Percentiles rank a stretch among this genome's conserved stretches.
Conservation (phyloP, 2,329 filamentous ascomycete genomes). For the Aspergillus udagawae region DNA sequence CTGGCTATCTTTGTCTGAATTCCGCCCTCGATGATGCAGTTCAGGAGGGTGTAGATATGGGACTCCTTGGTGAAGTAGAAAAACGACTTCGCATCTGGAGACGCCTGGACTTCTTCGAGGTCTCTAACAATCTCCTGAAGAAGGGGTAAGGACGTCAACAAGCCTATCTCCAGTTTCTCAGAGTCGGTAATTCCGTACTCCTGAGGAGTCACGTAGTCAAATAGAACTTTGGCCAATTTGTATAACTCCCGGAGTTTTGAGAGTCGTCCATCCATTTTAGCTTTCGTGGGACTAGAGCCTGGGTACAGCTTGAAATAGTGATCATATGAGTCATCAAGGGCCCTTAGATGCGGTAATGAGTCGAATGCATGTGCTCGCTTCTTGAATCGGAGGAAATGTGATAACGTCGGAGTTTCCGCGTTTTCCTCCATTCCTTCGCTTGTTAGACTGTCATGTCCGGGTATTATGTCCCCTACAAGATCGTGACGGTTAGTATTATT, state of each 20-base stretch:
- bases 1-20: slow-evolving; percentile 96
- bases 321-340: slow-evolving; percentile 54
- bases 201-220: slow-evolving; percentile 97
- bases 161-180: slow-evolving; percentile 97
- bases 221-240: slow-evolving; percentile 86
- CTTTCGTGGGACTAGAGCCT: slow-evolving; percentile 68
- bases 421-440: slow-evolving; percentile 28
- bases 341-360: slow-evolving; percentile 39
- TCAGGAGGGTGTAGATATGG: slow-evolving; percentile 95
- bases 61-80: slow-evolving; percentile 99
- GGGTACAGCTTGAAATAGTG: slow-evolving; percentile 89
- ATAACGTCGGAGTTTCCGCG: slow-evolving; percentile 30
- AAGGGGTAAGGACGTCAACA: slow-evolving; percentile 86
- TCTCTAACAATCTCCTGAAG: slow-evolving; percentile 97
- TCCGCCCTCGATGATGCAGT: slow-evolving; percentile 95
- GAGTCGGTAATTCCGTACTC: slow-evolving; percentile 95
- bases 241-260: slow-evolving; percentile 90
- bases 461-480: slow-evolving; percentile 16
- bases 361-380: slow-evolving; percentile 49
- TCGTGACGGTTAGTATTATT: slow-evolving; percentile 20
- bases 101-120: slow-evolving; percentile 94
- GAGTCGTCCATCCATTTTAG: slow-evolving; percentile 78
- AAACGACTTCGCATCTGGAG: slow-evolving; percentile 89
- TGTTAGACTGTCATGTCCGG: slow-evolving; percentile 15
- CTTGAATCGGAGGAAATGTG: slow-evolving; percentile 46